These are phyloP conservation scores for Cercospora brassicicola DNA, from an alignment of 2,329 filamentous ascomycete species.

Conservation along the genomic window DNA sequence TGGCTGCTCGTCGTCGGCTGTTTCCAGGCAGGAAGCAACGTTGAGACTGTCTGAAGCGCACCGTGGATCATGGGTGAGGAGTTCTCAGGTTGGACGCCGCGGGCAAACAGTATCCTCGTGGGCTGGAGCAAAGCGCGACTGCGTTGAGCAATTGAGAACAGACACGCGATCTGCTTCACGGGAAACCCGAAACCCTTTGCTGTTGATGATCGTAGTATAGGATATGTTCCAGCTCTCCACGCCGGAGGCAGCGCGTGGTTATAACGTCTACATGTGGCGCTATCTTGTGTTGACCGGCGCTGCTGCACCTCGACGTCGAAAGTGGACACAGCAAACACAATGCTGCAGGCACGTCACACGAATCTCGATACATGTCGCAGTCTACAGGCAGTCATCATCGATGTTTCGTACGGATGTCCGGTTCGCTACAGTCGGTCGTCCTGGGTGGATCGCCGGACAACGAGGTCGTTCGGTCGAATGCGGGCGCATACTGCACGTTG, in stretches of 20 bases:
- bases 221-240: constrained; percentile 4
- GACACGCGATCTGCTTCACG: not conserved
- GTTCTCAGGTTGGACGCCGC: not conserved
- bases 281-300: not conserved
- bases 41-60: constrained; percentile 8
- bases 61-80: not conserved
- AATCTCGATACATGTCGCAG: not conserved
- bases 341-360: constrained; percentile 2
- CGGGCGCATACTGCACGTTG: not conserved
- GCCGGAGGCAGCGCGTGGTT: constrained; percentile 6
- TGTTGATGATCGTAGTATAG: constrained; percentile 1
- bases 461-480: not conserved
- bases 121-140: not conserved
- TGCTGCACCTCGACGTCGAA: not conserved
- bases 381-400: constrained; percentile 1
- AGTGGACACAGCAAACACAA: not conserved
- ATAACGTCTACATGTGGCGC: constrained; percentile 3
- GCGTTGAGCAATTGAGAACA: not conserved
- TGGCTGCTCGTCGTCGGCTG: not conserved
- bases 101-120: not conserved
- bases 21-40: not conserved
- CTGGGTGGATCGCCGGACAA: not conserved
- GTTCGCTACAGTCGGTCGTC: not conserved
- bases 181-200: not conserved
- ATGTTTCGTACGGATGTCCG: not conserved